Conservation (phyloP, 1,284 basidiomycete species). For the Boletus sp. region DNA sequence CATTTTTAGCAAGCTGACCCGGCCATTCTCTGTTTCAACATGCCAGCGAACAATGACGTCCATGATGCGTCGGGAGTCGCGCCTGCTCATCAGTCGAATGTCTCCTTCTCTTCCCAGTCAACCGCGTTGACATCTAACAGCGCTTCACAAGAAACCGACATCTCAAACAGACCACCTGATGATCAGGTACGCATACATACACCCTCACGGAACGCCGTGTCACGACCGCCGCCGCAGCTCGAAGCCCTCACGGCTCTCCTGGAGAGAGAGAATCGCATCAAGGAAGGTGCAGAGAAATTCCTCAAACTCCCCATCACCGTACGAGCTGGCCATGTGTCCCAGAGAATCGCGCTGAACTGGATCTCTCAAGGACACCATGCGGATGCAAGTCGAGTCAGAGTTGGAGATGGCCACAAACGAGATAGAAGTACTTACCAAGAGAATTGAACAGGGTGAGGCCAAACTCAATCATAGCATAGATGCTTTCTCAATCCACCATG, state of each 20-base stretch:
- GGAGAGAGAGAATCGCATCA: constrained; percentile 71
- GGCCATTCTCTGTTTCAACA: constrained; percentile 6
- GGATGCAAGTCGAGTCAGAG: constrained; percentile 73
- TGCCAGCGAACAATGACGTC: constrained; percentile 30
- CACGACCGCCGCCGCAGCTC: constrained; percentile 43
- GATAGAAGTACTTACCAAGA: constrained; percentile 61
- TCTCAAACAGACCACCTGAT: constrained; percentile 23
- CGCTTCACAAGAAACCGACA: constrained; percentile 25
- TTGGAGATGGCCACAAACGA: constrained; percentile 66
- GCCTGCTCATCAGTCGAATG: constrained; percentile 23
- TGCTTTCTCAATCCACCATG: neutral
- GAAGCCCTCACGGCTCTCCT: constrained; percentile 64
- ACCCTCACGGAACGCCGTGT: neutral
- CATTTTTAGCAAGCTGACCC: neutral
- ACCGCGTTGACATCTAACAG: constrained; percentile 26
- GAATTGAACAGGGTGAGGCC: constrained; percentile 58
- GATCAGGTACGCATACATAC: constrained; percentile 30
- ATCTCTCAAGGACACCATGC: constrained; percentile 52
- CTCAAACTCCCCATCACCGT: constrained; percentile 65
- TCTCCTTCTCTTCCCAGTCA: constrained; percentile 34
- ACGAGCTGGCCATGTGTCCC: constrained; percentile 21
- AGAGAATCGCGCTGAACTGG: constrained; percentile 11
- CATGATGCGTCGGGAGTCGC: constrained; percentile 25
- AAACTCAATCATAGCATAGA: neutral
- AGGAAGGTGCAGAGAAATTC: constrained; percentile 82